Conservation (phyloP, 768 basidiomycete species). For the Leccinellum albellum region DNA sequence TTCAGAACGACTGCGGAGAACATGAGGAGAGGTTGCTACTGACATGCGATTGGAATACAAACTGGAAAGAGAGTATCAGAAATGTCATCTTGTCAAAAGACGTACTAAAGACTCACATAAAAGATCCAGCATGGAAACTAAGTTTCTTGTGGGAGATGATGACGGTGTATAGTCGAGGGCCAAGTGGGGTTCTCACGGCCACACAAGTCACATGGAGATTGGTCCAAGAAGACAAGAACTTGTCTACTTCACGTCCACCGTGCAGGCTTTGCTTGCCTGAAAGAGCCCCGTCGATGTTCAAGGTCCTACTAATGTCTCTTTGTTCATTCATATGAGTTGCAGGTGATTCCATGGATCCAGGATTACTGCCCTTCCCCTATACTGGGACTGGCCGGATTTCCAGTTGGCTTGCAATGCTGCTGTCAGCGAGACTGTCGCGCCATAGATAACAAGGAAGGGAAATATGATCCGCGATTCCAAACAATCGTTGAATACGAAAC, state of each 20-base stretch:
- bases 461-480: not conserved
- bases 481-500: not conserved
- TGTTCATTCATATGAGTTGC: not conserved
- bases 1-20: constrained; percentile 12
- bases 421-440: no score
- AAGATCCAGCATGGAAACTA: constrained; percentile 3
- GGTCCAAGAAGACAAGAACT: no score
- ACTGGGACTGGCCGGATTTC: no score
- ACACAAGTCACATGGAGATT: no score
- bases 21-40: constrained; percentile 15
- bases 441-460: not conserved
- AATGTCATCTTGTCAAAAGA: no score
- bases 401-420: not conserved
- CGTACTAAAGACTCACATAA: constrained; percentile 7
- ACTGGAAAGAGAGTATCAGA: constrained; percentile 32
- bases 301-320: not conserved
- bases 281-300: not conserved
- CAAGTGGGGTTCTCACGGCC: no score
- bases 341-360: not conserved
- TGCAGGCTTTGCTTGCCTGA: no score
- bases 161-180: not conserved
- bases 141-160: not conserved
- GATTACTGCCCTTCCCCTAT: not conserved
- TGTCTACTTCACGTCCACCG: no score
- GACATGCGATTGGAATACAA: constrained; percentile 51